phyloP scores from a whole-genome alignment of 148 eudicot genomes.

The Cornus controversa region DNA sequence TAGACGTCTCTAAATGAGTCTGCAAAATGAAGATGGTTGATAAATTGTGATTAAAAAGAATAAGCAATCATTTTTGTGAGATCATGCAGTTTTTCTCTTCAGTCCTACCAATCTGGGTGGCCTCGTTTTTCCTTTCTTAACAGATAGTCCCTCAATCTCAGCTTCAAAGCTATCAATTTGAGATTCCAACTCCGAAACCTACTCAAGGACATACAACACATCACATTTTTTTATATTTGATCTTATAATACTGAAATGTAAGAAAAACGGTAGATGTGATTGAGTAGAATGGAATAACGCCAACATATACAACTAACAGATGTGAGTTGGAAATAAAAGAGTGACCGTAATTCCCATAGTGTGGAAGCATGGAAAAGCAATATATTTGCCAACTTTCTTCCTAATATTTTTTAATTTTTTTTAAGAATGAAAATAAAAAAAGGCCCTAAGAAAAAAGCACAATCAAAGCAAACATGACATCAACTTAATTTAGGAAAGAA shows the following conservation, averaged over 20 bases:
- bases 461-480: neutral
- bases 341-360: neutral
- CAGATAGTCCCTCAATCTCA: conserved; percentile 92
- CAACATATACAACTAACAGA: neutral
- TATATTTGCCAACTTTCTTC: neutral
- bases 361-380: neutral
- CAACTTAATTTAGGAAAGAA: no score
- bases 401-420: neutral
- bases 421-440: neutral
- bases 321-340: neutral
- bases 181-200: conserved; percentile 91
- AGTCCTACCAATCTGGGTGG: conserved; percentile 97
- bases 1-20: conserved; percentile 94
- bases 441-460: neutral
- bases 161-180: conserved; percentile 99
- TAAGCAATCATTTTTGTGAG: conserved; percentile 4
- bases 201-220: conserved; percentile 21
- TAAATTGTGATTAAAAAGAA: neutral
- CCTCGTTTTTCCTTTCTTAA: conserved; percentile 94
- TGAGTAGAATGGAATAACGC: neutral
- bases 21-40: conserved; percentile 30
- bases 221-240: neutral
- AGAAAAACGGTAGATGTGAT: neutral
- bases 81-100: conserved; percentile 4
- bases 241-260: neutral